Conservation (phyloP, 805 yeast genomes). For the Kuraishia ogatae region DNA sequence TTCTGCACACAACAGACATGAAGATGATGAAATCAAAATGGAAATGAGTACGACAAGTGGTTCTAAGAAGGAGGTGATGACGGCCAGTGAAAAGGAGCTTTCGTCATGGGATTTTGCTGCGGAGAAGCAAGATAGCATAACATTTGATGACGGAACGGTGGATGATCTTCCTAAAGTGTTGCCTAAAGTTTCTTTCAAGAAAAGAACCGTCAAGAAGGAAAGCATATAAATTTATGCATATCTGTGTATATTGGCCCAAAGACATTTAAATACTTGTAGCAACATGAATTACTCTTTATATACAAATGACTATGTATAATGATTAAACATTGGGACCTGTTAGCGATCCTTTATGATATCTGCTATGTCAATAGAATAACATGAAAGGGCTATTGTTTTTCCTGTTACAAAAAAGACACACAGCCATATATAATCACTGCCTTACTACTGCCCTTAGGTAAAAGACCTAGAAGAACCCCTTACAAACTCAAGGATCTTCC, state of each 20-base stretch:
- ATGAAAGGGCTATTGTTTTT: no score
- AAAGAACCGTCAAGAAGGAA: neutral
- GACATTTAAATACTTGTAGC: no score
- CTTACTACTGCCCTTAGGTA: slow-evolving; percentile 27
- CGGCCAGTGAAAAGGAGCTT: slow-evolving; percentile 15
- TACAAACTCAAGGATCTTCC: slow-evolving; percentile 92
- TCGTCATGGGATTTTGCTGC: slow-evolving; percentile 17
- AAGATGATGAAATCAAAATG: slow-evolving; percentile 3
- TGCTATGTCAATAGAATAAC: no score
- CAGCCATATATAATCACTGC: neutral
- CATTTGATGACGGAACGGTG: slow-evolving; percentile 4
- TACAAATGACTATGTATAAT: no score
- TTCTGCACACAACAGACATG: no score
- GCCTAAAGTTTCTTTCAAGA: neutral
- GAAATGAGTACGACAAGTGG: slow-evolving; percentile 3
- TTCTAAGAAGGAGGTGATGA: slow-evolving; percentile 2
- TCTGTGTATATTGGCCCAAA: no score
- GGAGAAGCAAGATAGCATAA: slow-evolving; percentile 7
- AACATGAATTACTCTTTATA: no score
- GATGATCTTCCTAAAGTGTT: slow-evolving; percentile 2
- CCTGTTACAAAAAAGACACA: no score
- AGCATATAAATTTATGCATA: neutral
- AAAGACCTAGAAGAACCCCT: slow-evolving; percentile 88
- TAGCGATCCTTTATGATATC: no score
- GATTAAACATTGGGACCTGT: no score